Evolutionary conservation across 768 basidiomycete species (phyloP).

Genomic region (Sutorius australiensis): DNA sequence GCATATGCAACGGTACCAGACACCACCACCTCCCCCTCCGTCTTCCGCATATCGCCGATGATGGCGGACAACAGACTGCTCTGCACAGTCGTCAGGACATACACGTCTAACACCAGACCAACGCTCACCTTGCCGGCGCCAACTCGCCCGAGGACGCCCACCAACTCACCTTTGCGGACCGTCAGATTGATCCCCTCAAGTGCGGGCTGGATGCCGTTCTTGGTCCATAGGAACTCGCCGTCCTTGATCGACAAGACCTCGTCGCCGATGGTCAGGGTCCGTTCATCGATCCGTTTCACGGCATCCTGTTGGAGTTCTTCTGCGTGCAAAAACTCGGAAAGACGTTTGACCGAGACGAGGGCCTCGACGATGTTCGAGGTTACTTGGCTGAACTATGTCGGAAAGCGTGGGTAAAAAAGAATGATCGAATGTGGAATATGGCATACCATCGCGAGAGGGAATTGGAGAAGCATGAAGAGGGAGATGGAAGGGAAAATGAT

Average conservation of each 20-base stretch:
- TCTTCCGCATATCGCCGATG: conserved; percentile 81
- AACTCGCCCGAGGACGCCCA: conserved; percentile 84
- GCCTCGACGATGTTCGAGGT: conserved; percentile 84
- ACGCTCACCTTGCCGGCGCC: conserved; percentile 78
- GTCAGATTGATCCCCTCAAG: conserved; percentile 75
- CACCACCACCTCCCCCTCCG: conserved; percentile 67
- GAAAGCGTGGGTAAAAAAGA: background rate
- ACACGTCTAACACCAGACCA: background rate
- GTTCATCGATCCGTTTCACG: conserved; percentile 46
- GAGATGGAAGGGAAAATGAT: conserved; percentile 96
- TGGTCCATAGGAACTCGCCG: conserved; percentile 82
- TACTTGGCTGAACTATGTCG: conserved; percentile 58
- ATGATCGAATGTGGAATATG: background rate
- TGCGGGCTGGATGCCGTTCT: conserved; percentile 48
- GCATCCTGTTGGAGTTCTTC: conserved; percentile 82
- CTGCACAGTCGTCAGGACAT: conserved; percentile 31
- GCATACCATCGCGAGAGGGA: conserved; percentile 78
- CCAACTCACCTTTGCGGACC: conserved; percentile 78
- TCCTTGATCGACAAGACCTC: conserved; percentile 66
- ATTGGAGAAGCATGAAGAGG: conserved; percentile 81
- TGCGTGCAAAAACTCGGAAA: conserved; percentile 70
- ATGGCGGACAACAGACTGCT: conserved; percentile 75
- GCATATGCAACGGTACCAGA: conserved; percentile 78
- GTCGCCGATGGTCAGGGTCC: conserved; percentile 51
- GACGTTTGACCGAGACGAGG: conserved; percentile 73